Evolutionary conservation across 2,329 filamentous ascomycete genomes (phyloP).

Genomic region (Colletotrichum agaves): DNA sequence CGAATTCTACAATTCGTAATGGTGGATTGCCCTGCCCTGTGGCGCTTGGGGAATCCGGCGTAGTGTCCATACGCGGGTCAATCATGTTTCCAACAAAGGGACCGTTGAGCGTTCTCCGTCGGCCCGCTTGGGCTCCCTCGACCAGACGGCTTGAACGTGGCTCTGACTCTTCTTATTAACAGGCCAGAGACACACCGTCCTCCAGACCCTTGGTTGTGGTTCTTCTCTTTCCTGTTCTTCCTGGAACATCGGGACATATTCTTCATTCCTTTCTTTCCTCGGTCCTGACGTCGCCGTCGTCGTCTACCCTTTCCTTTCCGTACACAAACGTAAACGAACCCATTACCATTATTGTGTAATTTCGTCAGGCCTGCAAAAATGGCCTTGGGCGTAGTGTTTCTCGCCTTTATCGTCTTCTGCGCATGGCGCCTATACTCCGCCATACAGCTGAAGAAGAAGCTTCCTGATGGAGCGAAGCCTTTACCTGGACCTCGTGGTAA

Average conservation of each 20-base stretch:
- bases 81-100: slow-evolving; percentile 27
- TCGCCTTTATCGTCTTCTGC: slow-evolving; percentile 33
- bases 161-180: slow-evolving; percentile 36
- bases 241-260: slow-evolving; percentile 26
- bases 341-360: slow-evolving; percentile 9
- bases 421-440: slow-evolving; percentile 32
- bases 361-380: slow-evolving; percentile 9
- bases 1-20: slow-evolving; percentile 6
- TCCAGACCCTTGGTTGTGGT: slow-evolving; percentile 16
- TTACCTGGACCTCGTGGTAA: slow-evolving; percentile 46
- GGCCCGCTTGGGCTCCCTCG: slow-evolving; percentile 31
- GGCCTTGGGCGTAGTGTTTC: slow-evolving; percentile 31
- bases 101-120: slow-evolving; percentile 34
- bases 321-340: not conserved
- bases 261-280: slow-evolving; percentile 21
- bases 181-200: slow-evolving; percentile 27
- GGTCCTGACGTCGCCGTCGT: slow-evolving; percentile 8
- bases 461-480: slow-evolving; percentile 43
- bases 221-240: slow-evolving; percentile 20
- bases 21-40: slow-evolving; percentile 5
- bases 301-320: not conserved
- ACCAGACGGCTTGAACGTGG: slow-evolving; percentile 31
- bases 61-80: slow-evolving; percentile 18
- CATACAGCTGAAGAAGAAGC: slow-evolving; percentile 36
- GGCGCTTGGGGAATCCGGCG: slow-evolving; percentile 32